Percentiles rank a stretch among this genome's conserved stretches.
phyloP scores from a whole-genome alignment of 192 early-diverging fungal species.

The Chytriomyces sp. region DNA sequence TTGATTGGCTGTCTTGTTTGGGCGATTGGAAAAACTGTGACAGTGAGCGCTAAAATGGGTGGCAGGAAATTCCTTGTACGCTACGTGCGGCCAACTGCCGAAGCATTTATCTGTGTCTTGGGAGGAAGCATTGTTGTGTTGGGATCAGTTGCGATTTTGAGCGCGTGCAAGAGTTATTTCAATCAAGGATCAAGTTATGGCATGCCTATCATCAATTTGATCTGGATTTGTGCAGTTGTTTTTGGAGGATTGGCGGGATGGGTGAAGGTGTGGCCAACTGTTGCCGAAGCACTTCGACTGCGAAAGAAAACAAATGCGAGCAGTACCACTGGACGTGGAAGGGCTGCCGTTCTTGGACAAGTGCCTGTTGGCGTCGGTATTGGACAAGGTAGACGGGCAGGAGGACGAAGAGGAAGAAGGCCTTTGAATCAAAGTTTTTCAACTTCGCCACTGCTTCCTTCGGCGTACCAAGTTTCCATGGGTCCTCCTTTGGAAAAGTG shows the following conservation, averaged over 20 bases:
- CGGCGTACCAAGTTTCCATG: not conserved
- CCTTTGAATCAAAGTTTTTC: not conserved
- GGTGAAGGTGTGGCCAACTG: conserved; percentile 43
- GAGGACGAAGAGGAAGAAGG: not conserved
- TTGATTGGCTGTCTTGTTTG: conserved; percentile 22
- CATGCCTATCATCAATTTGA: conserved; percentile 36
- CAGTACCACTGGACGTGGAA: not conserved
- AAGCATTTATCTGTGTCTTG: conserved; percentile 32
- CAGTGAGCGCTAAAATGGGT: conserved; percentile 24
- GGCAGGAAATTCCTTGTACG: conserved; percentile 17
- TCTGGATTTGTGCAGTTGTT: conserved; percentile 38
- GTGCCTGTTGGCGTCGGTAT: conserved; percentile 4
- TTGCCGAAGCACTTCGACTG: conserved; percentile 32
- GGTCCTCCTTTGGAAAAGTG: conserved; percentile 34
- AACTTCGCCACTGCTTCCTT: not conserved
- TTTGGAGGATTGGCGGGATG: conserved; percentile 25
- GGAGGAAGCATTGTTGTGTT: conserved; percentile 1
- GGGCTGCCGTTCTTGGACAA: conserved; percentile 6
- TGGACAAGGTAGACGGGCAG: too few relatives aligned
- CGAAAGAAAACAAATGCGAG: conserved; percentile 5
- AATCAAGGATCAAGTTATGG: conserved; percentile 53
- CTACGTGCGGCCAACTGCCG: conserved; percentile 38
- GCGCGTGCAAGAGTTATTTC: conserved; percentile 30
- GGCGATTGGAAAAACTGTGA: conserved; percentile 20
- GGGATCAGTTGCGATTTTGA: conserved; percentile 27